Conservation (phyloP, 1,284 basidiomycete species). For the Heterobasidion parviporum region DNA sequence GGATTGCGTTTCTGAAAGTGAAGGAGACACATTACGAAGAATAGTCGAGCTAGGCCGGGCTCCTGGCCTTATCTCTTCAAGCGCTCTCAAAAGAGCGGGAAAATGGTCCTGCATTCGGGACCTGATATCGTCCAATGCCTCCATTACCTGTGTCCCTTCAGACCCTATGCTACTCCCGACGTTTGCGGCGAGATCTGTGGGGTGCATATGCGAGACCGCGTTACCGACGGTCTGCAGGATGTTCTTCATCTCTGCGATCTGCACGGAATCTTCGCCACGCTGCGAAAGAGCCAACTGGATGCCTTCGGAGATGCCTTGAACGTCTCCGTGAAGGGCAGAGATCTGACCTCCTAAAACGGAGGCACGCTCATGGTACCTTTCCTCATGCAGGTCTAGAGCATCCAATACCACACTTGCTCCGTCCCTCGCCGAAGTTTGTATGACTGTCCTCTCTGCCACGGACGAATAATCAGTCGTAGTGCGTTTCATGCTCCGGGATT, state of each 20-base stretch:
- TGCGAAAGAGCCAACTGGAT: constrained; percentile 10
- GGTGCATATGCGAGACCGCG: neutral
- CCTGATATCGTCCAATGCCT: neutral
- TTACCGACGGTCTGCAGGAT: constrained; percentile 3
- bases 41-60: neutral
- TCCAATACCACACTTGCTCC: constrained; percentile 17
- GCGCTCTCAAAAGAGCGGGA: neutral
- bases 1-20: neutral
- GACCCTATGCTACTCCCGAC: neutral
- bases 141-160: neutral
- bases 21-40: neutral
- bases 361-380: constrained; percentile 27
- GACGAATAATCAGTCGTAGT: neutral
- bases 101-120: neutral
- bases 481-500: neutral
- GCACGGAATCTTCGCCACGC: constrained; percentile 5
- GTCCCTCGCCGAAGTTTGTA: neutral
- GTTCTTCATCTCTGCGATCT: constrained; percentile 11
- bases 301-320: constrained; percentile 22
- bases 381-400: constrained; percentile 27
- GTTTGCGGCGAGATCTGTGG: no score
- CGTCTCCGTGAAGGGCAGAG: constrained; percentile 26
- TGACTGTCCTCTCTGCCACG: neutral
- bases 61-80: neutral
- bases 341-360: constrained; percentile 26